Evolutionary conservation across 1,139 yeast genomes (phyloP), one percentile per base, ranked within the genome.

Genomic region (Eremothecium cymbalariae): DNA sequence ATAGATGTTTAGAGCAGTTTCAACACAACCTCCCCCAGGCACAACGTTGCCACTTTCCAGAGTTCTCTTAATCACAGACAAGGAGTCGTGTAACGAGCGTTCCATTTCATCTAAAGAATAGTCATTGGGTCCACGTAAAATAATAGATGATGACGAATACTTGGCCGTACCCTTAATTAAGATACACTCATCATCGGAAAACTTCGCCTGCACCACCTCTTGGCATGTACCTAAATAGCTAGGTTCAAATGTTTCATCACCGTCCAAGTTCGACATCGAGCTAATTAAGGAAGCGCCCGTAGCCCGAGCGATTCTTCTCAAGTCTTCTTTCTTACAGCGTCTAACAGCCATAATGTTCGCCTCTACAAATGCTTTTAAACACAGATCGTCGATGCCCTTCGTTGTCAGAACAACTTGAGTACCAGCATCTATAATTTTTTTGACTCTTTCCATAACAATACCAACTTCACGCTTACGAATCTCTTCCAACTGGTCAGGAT

Each of bases 11-110:
- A 93, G 72, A 8, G 98, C 96, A 31, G 95, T 72, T 65, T 93
- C 99, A 31, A 90, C 98, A 15, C 97, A 95, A 44, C 99, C 99
- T 45, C 98, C 99, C 39, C 99, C 99, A 31, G 98, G 97, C 7
- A 93, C 98, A 39, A 93, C 93, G 47, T 73, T 65, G 11, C 97
- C 97, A 53, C 93, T 77, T 63, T 93, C 99, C 48, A 93, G 72
- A 12, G 98, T 86, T 59, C 98, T 78, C 67, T 93, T 93, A 31
- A 93, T 95, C 25, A 90, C 98, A 31, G 88, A 79, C 48, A 93
- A 69, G 1, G 98, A 84, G 60, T 93, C 99, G 55, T 86, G 96
- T 41, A 93, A 63, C 2, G 95, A 84, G 62, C 99, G 76, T 65
- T 93, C 96, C 97, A 93, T 90, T 66, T 93, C 99, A 61, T 93